Percentiles rank a stretch among this genome's conserved stretches.
phyloP scores from a whole-genome alignment of 2,329 filamentous ascomycete species.

The Sclerotinia spermophila region DNA sequence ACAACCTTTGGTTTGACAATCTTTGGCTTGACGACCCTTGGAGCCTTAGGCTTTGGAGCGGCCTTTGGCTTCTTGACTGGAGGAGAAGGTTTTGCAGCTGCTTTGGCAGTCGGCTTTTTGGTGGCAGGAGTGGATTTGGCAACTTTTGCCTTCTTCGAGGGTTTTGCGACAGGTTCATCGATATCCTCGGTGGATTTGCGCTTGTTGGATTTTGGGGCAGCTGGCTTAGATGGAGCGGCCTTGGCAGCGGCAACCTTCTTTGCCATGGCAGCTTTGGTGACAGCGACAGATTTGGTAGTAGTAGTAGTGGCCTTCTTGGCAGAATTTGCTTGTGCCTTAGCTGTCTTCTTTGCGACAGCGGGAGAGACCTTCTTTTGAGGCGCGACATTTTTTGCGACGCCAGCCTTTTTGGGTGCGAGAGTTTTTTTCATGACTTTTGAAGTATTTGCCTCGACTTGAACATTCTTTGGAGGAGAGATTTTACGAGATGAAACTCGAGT shows the following conservation, averaged over 20 bases:
- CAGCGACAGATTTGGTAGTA: background rate
- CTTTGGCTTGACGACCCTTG: slow-evolving; percentile 13
- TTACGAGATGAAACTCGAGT: slow-evolving; percentile 16
- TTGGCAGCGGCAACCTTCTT: slow-evolving; percentile 7
- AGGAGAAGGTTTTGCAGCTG: background rate
- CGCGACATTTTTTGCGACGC: slow-evolving; percentile 10
- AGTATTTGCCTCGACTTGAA: slow-evolving; percentile 2
- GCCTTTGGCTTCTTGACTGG: slow-evolving; percentile 4
- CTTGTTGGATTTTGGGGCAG: slow-evolving; percentile 15
- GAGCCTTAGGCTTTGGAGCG: slow-evolving; percentile 9
- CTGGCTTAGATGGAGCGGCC: slow-evolving; percentile 8
- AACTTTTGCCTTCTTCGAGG: slow-evolving; percentile 8
- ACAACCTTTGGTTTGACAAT: background rate
- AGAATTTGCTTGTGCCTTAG: slow-evolving; percentile 1
- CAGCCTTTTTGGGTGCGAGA: slow-evolving; percentile 10
- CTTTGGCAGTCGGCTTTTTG: slow-evolving; percentile 4
- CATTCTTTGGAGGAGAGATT: background rate
- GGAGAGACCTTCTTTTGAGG: slow-evolving; percentile 31
- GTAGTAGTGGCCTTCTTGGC: slow-evolving; percentile 12
- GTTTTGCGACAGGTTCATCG: slow-evolving; percentile 2
- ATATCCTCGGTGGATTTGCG: slow-evolving; percentile 14
- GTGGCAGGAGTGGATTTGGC: background rate
- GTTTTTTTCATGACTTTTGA: slow-evolving; percentile 5
- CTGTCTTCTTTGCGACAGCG: slow-evolving; percentile 11
- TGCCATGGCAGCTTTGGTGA: background rate